phyloP scores from a whole-genome alignment of 2,329 filamentous ascomycete genomes.

The Lachnellula arida region DNA sequence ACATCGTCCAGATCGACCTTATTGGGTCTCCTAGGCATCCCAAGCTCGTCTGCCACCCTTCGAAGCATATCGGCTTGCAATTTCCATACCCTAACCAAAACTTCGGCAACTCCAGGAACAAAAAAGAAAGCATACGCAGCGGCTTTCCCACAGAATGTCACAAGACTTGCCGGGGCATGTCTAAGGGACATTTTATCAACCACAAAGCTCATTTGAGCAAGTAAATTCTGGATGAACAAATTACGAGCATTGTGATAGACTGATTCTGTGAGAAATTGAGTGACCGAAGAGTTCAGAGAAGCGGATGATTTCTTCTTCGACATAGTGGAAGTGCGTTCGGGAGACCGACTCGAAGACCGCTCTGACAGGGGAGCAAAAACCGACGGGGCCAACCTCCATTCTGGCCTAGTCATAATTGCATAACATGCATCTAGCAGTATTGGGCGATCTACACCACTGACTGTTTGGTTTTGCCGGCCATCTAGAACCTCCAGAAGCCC shows the following conservation, averaged over 20 bases:
- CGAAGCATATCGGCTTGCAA: slow-evolving; percentile 53
- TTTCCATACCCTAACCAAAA: slow-evolving; percentile 63
- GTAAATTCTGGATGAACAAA: slow-evolving; percentile 63
- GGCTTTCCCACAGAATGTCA: slow-evolving; percentile 68
- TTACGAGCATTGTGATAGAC: slow-evolving; percentile 69
- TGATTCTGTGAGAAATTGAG: slow-evolving; percentile 65
- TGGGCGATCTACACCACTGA: slow-evolving; percentile 65
- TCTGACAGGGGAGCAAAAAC: slow-evolving; percentile 48
- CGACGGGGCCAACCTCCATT: slow-evolving; percentile 61
- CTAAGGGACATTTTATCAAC: slow-evolving; percentile 68
- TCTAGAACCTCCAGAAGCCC: slow-evolving; percentile 64
- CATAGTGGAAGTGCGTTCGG: slow-evolving; percentile 22
- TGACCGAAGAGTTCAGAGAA: slow-evolving; percentile 54
- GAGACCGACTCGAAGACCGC: slow-evolving; percentile 32
- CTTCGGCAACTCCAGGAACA: slow-evolving; percentile 65
- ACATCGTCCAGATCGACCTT: slow-evolving; percentile 36
- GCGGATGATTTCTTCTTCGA: slow-evolving; percentile 37
- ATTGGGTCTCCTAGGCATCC: slow-evolving; percentile 50
- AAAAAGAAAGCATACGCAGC: slow-evolving; percentile 72
- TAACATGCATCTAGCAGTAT: slow-evolving; percentile 64
- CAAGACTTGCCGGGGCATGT: slow-evolving; percentile 49
- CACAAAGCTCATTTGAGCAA: slow-evolving; percentile 66
- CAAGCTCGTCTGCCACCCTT: slow-evolving; percentile 57
- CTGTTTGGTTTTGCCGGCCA: slow-evolving; percentile 62
- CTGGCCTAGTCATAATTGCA: slow-evolving; percentile 65